Conservation (phyloP, 495 filamentous ascomycete genomes). For the Tuber brumale region DNA sequence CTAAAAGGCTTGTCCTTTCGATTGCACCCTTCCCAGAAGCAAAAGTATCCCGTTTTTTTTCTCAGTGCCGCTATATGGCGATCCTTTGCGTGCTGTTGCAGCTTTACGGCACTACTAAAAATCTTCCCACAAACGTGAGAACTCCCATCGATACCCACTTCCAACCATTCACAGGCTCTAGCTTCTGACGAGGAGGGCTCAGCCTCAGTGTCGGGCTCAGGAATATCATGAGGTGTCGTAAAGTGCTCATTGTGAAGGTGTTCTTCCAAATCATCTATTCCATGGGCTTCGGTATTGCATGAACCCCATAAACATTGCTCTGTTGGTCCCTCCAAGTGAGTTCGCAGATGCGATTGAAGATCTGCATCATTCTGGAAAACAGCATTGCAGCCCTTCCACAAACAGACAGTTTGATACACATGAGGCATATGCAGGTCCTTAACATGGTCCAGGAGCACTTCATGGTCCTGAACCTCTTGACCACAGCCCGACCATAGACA, state of each 20-base stretch:
- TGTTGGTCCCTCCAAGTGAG: conserved; percentile 21
- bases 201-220: background rate
- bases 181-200: background rate
- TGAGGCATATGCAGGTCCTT: conserved; percentile 13
- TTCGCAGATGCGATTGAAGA: conserved; percentile 30
- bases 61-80: conserved; percentile 43
- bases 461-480: conserved; percentile 8
- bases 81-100: conserved; percentile 47
- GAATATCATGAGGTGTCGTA: conserved; percentile 9
- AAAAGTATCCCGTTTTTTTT: conserved; percentile 47
- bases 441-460: conserved; percentile 18
- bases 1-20: conserved; percentile 47
- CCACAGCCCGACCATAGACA: conserved; percentile 26
- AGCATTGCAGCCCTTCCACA: conserved; percentile 40
- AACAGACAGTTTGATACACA: conserved; percentile 22
- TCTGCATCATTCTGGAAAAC: conserved; percentile 35
- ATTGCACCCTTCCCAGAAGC: conserved; percentile 48
- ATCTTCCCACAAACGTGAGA: conserved; percentile 19
- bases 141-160: conserved; percentile 8
- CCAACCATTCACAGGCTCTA: conserved; percentile 6
- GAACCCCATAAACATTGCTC: conserved; percentile 38
- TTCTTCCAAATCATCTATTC: conserved; percentile 30
- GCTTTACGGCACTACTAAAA: conserved; percentile 27
- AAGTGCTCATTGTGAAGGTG: conserved; percentile 37
- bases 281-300: conserved; percentile 29